Evolutionary conservation across 2,329 filamentous ascomycete species (phyloP), one percentile per base, ranked within the genome.

Genomic region (Colletotrichum sp.): DNA sequence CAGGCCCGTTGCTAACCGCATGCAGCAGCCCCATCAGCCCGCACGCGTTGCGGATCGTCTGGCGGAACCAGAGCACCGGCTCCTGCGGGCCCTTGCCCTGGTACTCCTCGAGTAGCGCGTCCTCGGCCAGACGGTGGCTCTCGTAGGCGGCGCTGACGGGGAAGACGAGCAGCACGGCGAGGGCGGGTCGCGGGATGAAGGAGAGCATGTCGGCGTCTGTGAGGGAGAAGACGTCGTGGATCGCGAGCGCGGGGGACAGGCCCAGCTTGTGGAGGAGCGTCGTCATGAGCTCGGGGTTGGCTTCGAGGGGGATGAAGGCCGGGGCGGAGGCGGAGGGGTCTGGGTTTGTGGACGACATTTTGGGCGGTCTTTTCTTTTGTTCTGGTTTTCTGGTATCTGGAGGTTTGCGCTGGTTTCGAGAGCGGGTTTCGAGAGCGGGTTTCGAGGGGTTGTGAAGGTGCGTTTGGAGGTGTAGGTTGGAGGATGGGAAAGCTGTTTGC

Each of bases 41-140:
- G 84, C 96, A 98, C 1, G 96, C 95, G 83, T 98, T 98, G 76
- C 94, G 91, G 80, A 98, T 98, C 0, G 96, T 98, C 87, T 98
- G 96, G 79, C 92, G 94, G 89, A 96, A 98, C 97, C 96, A 99
- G 9, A 98, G 81, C 0, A 98, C 95, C 7, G 95, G 93, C 82
- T 98, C 95, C 0, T 81, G 82, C 1, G 89, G 85, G 2, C 96
- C 96, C 22, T 88, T 89, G 58, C 93, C 94, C 0, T 84, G 82
- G 86, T 98, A 98, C 52, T 92, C 91, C 3, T 86, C 78, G 56
- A 87, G 87, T 27, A 89, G 83, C 66, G 87, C 87, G 85, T 98
- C 96, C 87, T 98, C 96, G 58, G 91, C 88, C 73, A 90, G 84
- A 36, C 96, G 94, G 82, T 93, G 92, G 76, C 89, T 90, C 86